phyloP scores from a whole-genome alignment of 1,284 basidiomycete genomes.

The Melampsora americana region DNA sequence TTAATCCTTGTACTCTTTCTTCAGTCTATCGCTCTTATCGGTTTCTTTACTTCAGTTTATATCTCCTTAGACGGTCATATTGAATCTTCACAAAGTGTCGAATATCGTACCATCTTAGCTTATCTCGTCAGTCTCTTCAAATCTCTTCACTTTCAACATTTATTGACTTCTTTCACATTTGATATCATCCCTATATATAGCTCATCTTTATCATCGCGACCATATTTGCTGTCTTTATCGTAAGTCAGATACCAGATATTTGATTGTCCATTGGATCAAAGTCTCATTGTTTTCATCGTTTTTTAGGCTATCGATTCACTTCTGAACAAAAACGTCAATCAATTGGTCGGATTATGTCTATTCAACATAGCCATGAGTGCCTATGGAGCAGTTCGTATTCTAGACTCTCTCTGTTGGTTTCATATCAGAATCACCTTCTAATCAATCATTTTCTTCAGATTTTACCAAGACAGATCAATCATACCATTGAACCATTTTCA shows the following conservation, averaged over 20 bases:
- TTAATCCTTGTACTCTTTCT: conserved; percentile 1
- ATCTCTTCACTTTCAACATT: background rate
- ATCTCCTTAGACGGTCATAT: conserved; percentile 13
- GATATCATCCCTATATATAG: background rate
- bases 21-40: conserved; percentile 27
- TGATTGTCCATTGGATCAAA: background rate
- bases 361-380: conserved; percentile 32
- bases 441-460: conserved; percentile 6
- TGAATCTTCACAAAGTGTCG: background rate
- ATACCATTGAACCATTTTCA: background rate
- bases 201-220: conserved; percentile 38
- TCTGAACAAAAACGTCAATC: conserved; percentile 22
- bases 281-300: background rate
- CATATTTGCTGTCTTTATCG: conserved; percentile 34
- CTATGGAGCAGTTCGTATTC: conserved; percentile 26
- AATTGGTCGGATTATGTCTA: conserved; percentile 28
- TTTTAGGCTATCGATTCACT: conserved; percentile 37
- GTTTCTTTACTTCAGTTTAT: conserved; percentile 33
- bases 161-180: background rate
- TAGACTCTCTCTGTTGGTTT: background rate
- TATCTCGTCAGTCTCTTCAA: conserved; percentile 19
- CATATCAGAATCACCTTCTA: background rate
- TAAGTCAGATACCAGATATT: background rate
- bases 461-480: conserved; percentile 27
- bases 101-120: conserved; percentile 33